phyloP scores from a whole-genome alignment of 768 basidiomycete species.

The Tulasnella sp. region DNA sequence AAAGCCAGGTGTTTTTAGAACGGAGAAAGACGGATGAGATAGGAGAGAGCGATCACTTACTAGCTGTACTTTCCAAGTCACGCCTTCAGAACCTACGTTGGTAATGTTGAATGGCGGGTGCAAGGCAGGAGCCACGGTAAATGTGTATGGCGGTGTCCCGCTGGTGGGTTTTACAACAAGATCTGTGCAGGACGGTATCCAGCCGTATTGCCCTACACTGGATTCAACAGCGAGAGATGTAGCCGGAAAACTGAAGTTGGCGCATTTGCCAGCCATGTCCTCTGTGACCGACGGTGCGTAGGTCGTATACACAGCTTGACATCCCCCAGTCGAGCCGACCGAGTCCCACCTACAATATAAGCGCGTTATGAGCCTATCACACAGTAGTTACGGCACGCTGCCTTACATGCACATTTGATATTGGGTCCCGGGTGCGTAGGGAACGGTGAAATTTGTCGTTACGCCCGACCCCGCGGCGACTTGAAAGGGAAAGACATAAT shows the following conservation, averaged over 20 bases:
- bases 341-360: constrained; percentile 20
- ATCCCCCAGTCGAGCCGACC: constrained; percentile 16
- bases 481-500: constrained; percentile 16
- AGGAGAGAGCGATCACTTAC: neutral
- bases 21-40: neutral
- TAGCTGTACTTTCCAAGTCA: constrained; percentile 1
- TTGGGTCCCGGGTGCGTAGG: constrained; percentile 24
- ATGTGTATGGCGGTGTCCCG: constrained; percentile 23
- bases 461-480: constrained; percentile 17
- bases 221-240: constrained; percentile 7
- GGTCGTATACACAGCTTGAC: constrained; percentile 22
- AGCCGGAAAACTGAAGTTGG: constrained; percentile 17
- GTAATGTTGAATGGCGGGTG: constrained; percentile 25
- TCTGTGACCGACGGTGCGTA: constrained; percentile 1
- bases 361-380: neutral
- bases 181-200: constrained; percentile 7
- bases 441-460: constrained; percentile 21
- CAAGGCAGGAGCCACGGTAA: constrained; percentile 22
- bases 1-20: neutral
- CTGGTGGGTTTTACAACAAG: neutral
- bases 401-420: constrained; percentile 28
- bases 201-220: constrained; percentile 11
- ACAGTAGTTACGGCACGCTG: neutral
- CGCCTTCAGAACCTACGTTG: neutral
- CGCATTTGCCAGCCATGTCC: neutral